phyloP scores from a whole-genome alignment of 768 basidiomycete species.

The Xerocomus spinulosus region DNA sequence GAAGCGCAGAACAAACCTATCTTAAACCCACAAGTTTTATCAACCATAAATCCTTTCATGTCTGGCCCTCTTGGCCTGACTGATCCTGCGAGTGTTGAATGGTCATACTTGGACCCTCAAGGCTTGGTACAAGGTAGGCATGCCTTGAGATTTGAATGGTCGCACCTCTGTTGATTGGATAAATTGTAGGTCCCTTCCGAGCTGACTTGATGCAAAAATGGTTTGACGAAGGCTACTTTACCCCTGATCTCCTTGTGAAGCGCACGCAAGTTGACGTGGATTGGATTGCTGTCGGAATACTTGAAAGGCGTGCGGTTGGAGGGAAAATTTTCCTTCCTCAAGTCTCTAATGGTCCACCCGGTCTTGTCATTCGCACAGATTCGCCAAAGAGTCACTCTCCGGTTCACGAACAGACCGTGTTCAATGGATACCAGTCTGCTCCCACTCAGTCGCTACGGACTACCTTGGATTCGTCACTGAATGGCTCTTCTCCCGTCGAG shows the following conservation, averaged over 20 bases:
- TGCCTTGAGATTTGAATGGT: not conserved
- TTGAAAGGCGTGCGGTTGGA: slow-evolving; percentile 47
- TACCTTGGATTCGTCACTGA: slow-evolving; percentile 61
- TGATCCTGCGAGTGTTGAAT: slow-evolving; percentile 65
- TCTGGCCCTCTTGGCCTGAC: slow-evolving; percentile 41
- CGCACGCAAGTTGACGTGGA: slow-evolving; percentile 64
- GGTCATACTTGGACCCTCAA: slow-evolving; percentile 91
- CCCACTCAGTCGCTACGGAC: slow-evolving; percentile 57
- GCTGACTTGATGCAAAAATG: slow-evolving; percentile 93
- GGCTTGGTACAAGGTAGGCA: slow-evolving; percentile 83
- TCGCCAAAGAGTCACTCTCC: slow-evolving; percentile 43
- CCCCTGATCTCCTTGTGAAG: slow-evolving; percentile 77
- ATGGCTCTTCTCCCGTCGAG: slow-evolving; percentile 53
- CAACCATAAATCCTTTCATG: slow-evolving; percentile 13
- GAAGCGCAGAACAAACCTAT: slow-evolving; percentile 8
- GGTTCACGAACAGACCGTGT: slow-evolving; percentile 34
- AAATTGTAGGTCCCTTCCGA: slow-evolving; percentile 71
- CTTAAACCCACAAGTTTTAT: slow-evolving; percentile 1
- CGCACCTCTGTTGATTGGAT: slow-evolving; percentile 1
- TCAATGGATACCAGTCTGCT: slow-evolving; percentile 60
- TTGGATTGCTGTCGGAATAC: slow-evolving; percentile 62
- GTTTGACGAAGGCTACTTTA: slow-evolving; percentile 88
- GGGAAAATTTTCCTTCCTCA: slow-evolving; percentile 64
- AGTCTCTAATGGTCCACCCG: slow-evolving; percentile 46
- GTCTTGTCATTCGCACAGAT: slow-evolving; percentile 46